phyloP scores from a whole-genome alignment of 148 eudicot species.

The Pharnaceum exiguum region DNA sequence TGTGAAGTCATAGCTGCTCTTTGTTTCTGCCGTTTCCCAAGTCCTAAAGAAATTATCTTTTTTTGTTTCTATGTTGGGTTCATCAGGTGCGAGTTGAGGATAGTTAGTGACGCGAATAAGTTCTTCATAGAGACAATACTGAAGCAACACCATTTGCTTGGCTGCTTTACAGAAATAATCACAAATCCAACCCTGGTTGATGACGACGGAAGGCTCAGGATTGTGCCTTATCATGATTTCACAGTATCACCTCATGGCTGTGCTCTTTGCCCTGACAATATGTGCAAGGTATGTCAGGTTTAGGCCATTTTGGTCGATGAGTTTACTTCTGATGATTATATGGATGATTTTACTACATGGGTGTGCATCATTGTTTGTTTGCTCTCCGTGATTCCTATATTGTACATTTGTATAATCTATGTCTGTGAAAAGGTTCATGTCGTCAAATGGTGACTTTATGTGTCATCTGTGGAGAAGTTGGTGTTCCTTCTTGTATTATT shows the following conservation, averaged over 20 bases:
- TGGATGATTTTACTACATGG: neutral
- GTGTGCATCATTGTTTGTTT: neutral
- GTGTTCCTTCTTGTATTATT: no score
- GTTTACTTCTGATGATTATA: neutral
- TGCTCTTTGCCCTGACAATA: slow-evolving; percentile 60
- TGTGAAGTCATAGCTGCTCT: neutral
- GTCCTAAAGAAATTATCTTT: neutral
- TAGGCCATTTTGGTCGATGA: neutral
- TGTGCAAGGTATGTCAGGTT: slow-evolving; percentile 69
- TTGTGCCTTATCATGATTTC: slow-evolving; percentile 58
- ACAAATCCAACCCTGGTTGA: slow-evolving; percentile 58
- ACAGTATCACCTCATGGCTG: slow-evolving; percentile 56
- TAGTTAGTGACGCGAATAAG: slow-evolving; percentile 76
- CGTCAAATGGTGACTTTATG: no score
- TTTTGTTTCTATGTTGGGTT: slow-evolving; percentile 5
- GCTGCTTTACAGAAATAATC: slow-evolving; percentile 54
- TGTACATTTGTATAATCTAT: no score
- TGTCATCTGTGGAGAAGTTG: no score
- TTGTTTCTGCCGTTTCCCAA: neutral
- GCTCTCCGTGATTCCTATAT: no score
- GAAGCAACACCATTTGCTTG: slow-evolving; percentile 49
- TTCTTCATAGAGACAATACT: slow-evolving; percentile 70
- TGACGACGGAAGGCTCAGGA: slow-evolving; percentile 59
- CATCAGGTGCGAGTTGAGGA: slow-evolving; percentile 73
- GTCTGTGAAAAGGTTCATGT: no score